Conservation (phyloP, 345 rosid species). For the Brassica rapa region DNA sequence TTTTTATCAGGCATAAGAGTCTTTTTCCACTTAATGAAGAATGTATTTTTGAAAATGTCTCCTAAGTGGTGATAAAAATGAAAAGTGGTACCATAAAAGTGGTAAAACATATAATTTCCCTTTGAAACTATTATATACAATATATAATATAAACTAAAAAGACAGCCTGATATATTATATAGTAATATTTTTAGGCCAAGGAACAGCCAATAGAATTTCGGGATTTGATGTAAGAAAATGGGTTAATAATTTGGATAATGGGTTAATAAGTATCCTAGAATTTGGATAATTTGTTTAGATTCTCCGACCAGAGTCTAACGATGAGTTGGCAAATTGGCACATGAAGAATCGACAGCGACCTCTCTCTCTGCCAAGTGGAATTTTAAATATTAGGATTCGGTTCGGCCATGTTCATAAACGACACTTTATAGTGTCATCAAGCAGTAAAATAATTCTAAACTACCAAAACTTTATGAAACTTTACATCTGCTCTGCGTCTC, state of each 20-base stretch:
- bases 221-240: neutral
- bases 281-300: neutral
- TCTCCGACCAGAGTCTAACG: neutral
- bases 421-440: neutral
- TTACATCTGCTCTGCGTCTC: neutral
- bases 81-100: too few species aligned
- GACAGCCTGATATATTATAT: neutral
- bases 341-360: neutral
- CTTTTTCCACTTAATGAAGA: too few species aligned
- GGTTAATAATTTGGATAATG: neutral
- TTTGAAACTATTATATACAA: too few species aligned
- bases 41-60: too few species aligned
- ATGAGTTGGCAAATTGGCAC: neutral
- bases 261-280: neutral
- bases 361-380: neutral
- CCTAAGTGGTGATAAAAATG: too few species aligned
- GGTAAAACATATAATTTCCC: too few species aligned
- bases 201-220: neutral
- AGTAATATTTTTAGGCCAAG: neutral
- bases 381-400: neutral
- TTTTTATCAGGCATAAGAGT: too few species aligned
- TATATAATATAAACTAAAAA: too few species aligned
- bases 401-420: neutral
- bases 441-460: neutral
- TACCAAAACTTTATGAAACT: neutral